These are phyloP conservation scores for Leccinum obscurum DNA, from an alignment of 768 basidiomycete genomes.

Conservation along the genomic window DNA sequence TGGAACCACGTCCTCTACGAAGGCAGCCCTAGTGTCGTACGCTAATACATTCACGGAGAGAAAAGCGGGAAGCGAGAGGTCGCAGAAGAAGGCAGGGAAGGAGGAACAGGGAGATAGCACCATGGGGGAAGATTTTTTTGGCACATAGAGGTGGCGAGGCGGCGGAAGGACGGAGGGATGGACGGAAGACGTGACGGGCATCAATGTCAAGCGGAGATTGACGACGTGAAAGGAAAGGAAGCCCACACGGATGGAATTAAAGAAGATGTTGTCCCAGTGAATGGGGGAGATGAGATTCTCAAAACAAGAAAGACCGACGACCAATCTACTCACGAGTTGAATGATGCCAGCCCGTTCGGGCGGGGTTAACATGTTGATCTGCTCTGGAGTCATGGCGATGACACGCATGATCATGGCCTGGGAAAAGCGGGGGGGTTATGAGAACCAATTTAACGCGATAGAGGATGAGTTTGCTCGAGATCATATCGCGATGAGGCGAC, in stretches of 20 bases:
- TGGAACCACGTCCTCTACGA: conserved; percentile 20
- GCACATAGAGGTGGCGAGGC: conserved; percentile 4
- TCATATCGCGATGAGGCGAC: conserved; percentile 2
- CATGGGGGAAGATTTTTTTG: conserved; percentile 17
- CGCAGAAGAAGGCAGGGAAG: conserved; percentile 12
- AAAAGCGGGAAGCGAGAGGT: conserved; percentile 10
- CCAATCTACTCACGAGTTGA: conserved; percentile 66
- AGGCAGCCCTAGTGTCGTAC: conserved; percentile 33
- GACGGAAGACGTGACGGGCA: conserved; percentile 16
- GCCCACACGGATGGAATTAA: no score
- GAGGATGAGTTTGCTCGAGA: neutral
- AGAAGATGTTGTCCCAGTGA: neutral
- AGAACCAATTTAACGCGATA: conserved; percentile 11
- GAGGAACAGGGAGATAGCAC: conserved; percentile 8
- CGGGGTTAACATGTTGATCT: conserved; percentile 74
- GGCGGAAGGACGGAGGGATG: conserved; percentile 13
- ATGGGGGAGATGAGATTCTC: no score
- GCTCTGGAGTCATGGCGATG: conserved; percentile 79
- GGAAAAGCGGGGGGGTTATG: conserved; percentile 3
- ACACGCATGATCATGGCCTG: conserved; percentile 79
- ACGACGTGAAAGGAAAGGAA: no score
- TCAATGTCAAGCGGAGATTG: conserved; percentile 28
- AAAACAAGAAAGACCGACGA: neutral
- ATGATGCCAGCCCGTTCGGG: conserved; percentile 75
- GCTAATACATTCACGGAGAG: conserved; percentile 15